A percentile compares a stretch with the other conserved stretches of the same genome.
phyloP scores from a whole-genome alignment of 495 filamentous ascomycete genomes.

The Penicillium arizonense region DNA sequence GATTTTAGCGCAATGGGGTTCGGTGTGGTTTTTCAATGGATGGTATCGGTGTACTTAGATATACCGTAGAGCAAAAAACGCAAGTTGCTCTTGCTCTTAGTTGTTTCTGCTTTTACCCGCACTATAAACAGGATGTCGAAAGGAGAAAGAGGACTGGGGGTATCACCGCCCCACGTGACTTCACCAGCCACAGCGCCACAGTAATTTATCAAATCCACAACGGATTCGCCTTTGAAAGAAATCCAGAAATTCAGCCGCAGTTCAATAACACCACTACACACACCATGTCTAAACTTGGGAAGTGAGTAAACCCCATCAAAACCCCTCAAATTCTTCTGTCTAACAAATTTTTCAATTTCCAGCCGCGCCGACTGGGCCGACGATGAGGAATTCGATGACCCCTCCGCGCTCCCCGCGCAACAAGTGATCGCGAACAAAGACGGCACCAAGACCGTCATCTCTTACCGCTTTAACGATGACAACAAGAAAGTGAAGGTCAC shows the following conservation, averaged over 20 bases:
- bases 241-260: slow-evolving; percentile 45
- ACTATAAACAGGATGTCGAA: background rate
- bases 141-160: background rate
- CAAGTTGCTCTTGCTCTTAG: no score
- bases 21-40: no score
- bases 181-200: slow-evolving; percentile 43
- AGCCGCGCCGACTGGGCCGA: slow-evolving; percentile 91
- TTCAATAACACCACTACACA: slow-evolving; percentile 26
- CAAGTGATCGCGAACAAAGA: slow-evolving; percentile 94
- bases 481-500: slow-evolving; percentile 96
- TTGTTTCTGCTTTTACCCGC: no score
- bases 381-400: slow-evolving; percentile 88
- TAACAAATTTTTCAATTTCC: slow-evolving; percentile 26
- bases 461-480: slow-evolving; percentile 86
- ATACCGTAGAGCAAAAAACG: no score
- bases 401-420: slow-evolving; percentile 74
- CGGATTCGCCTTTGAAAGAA: slow-evolving; percentile 44
- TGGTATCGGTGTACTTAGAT: no score
- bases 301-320: slow-evolving; percentile 32
- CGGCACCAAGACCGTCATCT: slow-evolving; percentile 91
- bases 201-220: slow-evolving; percentile 50
- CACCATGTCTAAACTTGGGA: slow-evolving; percentile 49
- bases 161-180: slow-evolving; percentile 26
- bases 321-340: background rate
- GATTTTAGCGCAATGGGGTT: no score